Base-by-base conservation (phyloP, 2,329 filamentous ascomycete species). In the Arthrobotrys sphaeroides region DNA sequence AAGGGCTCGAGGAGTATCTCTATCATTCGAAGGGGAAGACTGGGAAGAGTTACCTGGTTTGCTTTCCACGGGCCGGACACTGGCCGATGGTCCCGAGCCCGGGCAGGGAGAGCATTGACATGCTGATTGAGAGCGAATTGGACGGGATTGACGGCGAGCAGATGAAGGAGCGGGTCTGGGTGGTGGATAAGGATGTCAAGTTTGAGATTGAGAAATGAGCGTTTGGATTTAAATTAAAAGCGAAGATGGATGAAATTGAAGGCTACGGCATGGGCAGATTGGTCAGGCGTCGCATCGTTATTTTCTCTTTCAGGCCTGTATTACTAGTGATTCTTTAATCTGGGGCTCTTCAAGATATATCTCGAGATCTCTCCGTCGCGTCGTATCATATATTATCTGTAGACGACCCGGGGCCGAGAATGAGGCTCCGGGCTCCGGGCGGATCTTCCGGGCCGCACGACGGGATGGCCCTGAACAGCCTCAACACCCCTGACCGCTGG, bases 81-180 rank as follows among this genome's bases (percentile, higher is more conserved):
- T 75, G 64, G 72, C 64, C 72, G 5, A 75, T 75, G 72, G 57
- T 69, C 9, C 26, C 72, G 16, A 75, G 72, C 47, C 72, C 72
- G 5, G 72, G 64, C 5, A 45, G 64, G 49, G 72, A 75, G 64
- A 69, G 57, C 31, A 31, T 75, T 12, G 72, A 69, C 13, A 69
- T 65, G 57, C 64, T 75, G 26, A 65, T 75, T n/a, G 72, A 75
- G n/a, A 55, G 64, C 18, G 72, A 38, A 24, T 18, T 75, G 10
- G 64, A 75, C 18, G 72, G 38, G 2, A n/a, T 65, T 33, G 72
- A 59, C 4, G 40, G 64, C 1, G 72, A 75, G 59, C 57, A 60
- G 36, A 62, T 69, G 64, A 75, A 75, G 64, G 64, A 69, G 33
- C 26, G 22, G 28, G 64, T 75, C 16, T 64, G 64, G 64, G 38